phyloP scores from a whole-genome alignment of 2,329 filamentous ascomycete genomes.

The Monosporascus sp. region DNA sequence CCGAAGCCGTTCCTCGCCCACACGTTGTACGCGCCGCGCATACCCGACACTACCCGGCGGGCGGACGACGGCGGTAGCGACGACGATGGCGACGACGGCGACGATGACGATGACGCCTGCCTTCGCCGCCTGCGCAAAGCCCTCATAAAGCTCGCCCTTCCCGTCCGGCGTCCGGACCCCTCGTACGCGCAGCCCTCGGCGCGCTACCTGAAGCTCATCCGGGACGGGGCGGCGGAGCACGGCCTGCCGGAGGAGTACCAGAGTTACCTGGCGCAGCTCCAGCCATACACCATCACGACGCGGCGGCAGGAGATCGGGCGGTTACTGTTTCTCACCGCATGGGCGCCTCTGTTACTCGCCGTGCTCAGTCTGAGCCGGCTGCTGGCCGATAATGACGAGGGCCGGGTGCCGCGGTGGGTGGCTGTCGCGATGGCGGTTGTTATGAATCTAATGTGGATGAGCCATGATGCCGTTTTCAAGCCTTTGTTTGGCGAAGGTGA shows the following conservation, averaged over 20 bases:
- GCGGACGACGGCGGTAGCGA: slow-evolving; percentile 12
- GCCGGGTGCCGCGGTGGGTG: slow-evolving; percentile 65
- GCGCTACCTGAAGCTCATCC: slow-evolving; percentile 78
- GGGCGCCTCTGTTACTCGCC: slow-evolving; percentile 52
- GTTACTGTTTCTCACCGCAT: slow-evolving; percentile 54
- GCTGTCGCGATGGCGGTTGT: slow-evolving; percentile 41
- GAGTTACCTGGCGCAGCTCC: slow-evolving; percentile 62
- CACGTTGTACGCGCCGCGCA: slow-evolving; percentile 69
- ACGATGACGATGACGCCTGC: slow-evolving; percentile 27
- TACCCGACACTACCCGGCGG: slow-evolving; percentile 29
- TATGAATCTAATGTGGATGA: slow-evolving; percentile 49
- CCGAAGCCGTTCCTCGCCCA: slow-evolving; percentile 71
- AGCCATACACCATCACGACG: slow-evolving; percentile 66
- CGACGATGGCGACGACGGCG: slow-evolving; percentile 12
- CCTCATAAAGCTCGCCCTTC: slow-evolving; percentile 20
- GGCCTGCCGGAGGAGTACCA: slow-evolving; percentile 75
- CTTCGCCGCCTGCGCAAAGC: slow-evolving; percentile 35
- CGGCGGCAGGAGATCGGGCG: slow-evolving; percentile 61
- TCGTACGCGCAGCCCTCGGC: slow-evolving; percentile 29
- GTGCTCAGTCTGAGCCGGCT: slow-evolving; percentile 34
- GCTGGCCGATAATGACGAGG: slow-evolving; percentile 54
- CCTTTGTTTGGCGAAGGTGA: slow-evolving; percentile 82
- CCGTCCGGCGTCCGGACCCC: slow-evolving; percentile 51
- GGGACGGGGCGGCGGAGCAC: slow-evolving; percentile 73
- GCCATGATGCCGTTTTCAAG: slow-evolving; percentile 61